Base-by-base conservation (phyloP, 2,329 filamentous ascomycete species). In the Fusarium sp. region DNA sequence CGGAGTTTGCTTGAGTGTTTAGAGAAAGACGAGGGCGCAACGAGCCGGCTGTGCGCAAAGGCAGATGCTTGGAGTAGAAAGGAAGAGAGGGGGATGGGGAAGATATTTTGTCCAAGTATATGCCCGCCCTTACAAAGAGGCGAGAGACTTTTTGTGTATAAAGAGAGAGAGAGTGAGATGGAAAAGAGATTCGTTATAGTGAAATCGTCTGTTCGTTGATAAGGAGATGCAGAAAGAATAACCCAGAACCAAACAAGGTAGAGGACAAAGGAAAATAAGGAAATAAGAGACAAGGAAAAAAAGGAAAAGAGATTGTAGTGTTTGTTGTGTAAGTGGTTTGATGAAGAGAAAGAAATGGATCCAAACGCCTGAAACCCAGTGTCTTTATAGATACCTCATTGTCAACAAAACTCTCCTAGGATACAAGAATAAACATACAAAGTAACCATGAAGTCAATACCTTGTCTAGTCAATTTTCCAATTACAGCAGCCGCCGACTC, bases 11-110 rank as follows among this genome's bases (percentile, higher is more conserved):
- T 67, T 67, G 42, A 41, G 82, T 85, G 58, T 81, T 75, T 59
- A 85, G 77, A 14, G 81, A 81, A 53, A 86, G 83, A 32, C 76
- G 78, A 34, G 84, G 84, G 56, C 81, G 70, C 64, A 80, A 74
- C 27, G 75, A 76, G 67, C 77, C 75, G 44, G 79, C 78, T 57
- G 83, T 85, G 62, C 79, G 81, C 73, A 81, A 67, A 72, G 82
- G 77, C 74, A 82, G 65, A 74, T 81, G 78, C 72, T 80, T 79
- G 74, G 81, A 76, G 77, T 83, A 79, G 76, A 82, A 73, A 72
- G 83, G 76, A 78, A 81, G 75, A 57, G 74, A 74, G 65, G 77
- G 66, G 44, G 70, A 24, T 57, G 77, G 75, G 69, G 76, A 76
- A 70, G 73, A 48, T 81, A 81, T 81, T 52, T 75, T 81, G 77